phyloP scores from a whole-genome alignment of 495 filamentous ascomycete species.

The Physcia stellaris region DNA sequence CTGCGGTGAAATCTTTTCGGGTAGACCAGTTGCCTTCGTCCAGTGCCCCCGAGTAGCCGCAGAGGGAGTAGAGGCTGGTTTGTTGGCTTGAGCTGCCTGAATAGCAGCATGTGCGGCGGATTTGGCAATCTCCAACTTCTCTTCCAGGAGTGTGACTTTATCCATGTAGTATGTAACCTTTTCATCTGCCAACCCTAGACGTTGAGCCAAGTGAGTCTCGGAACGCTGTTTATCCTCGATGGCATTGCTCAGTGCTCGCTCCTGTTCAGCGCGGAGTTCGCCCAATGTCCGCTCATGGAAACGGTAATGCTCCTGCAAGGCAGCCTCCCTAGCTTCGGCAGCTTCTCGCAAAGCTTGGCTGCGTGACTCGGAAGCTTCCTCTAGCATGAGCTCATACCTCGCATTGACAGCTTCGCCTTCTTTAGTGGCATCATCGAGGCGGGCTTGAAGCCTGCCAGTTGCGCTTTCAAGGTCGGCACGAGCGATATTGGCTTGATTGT shows the following conservation, averaged over 20 bases:
- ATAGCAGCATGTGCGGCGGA: conserved; percentile 80
- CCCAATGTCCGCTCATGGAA: conserved; percentile 62
- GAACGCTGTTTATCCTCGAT: conserved; percentile 57
- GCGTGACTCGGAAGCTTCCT: conserved; percentile 51
- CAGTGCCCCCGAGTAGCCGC: conserved; percentile 28
- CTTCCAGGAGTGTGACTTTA: conserved; percentile 66
- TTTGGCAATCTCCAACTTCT: conserved; percentile 76
- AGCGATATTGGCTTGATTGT: conserved; percentile 67
- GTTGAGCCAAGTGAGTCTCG: conserved; percentile 54
- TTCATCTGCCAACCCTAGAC: conserved; percentile 60
- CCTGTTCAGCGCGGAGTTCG: conserved; percentile 50
- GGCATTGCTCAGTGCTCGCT: conserved; percentile 55
- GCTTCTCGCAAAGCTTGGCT: conserved; percentile 38
- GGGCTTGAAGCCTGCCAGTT: conserved; percentile 47
- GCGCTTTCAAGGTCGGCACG: conserved; percentile 66
- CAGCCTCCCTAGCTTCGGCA: conserved; percentile 43
- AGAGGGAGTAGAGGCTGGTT: conserved; percentile 21
- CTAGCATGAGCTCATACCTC: conserved; percentile 60
- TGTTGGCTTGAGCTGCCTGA: conserved; percentile 60
- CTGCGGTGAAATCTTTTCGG: conserved; percentile 83
- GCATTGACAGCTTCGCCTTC: conserved; percentile 63
- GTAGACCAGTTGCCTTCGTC: conserved; percentile 35
- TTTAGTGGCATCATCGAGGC: conserved; percentile 57
- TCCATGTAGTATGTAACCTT: conserved; percentile 72
- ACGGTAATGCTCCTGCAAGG: conserved; percentile 51